Evolutionary conservation across 192 early-diverging fungal genomes (phyloP), one percentile per base, ranked within the genome.

Genomic region (Glomus cerebriforme): DNA sequence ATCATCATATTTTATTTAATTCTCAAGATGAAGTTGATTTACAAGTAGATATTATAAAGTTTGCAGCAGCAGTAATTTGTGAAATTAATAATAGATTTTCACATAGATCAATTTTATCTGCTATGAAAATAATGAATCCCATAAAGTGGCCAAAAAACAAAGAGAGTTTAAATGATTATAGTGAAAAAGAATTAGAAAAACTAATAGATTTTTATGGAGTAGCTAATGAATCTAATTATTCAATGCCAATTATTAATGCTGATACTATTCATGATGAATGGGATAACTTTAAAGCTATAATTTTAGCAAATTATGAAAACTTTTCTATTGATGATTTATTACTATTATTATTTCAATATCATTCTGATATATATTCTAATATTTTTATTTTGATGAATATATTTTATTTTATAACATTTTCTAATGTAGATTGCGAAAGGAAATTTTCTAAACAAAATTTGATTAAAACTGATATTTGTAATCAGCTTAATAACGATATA

Each of bases 101-200:
- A n/a, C n/a, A n/a, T n/a, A n/a, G n/a, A n/a, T n/a, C n/a, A n/a
- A n/a, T n/a, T n/a, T n/a, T n/a, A n/a, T n/a, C n/a, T n/a, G n/a
- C n/a, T n/a, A n/a, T n/a, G n/a, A n/a, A n/a, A n/a, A n/a, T n/a
- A n/a, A n/a, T n/a, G n/a, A n/a, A n/a, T n/a, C n/a, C n/a, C n/a
- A n/a, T n/a, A n/a, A n/a, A n/a, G n/a, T n/a, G n/a, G 58, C 58
- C 58, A 59, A 59, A 59, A 59, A n/a, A 59, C 13, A 59, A 59
- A n/a, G 58, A 59, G n/a, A 22, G 1, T 59, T 59, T 59, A 59
- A 59, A 6, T 13, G 17, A 22, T 59, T 59, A 8, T 59, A n/a
- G 13, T 59, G 17, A 17, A 9, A 59, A n/a, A 17, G 1, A 17
- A 17, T 59, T 17, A 6, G 12, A 13, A 59, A 24, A 17, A 59